phyloP scores from a whole-genome alignment of 192 early-diverging fungal genomes.

The Backusella circina region DNA sequence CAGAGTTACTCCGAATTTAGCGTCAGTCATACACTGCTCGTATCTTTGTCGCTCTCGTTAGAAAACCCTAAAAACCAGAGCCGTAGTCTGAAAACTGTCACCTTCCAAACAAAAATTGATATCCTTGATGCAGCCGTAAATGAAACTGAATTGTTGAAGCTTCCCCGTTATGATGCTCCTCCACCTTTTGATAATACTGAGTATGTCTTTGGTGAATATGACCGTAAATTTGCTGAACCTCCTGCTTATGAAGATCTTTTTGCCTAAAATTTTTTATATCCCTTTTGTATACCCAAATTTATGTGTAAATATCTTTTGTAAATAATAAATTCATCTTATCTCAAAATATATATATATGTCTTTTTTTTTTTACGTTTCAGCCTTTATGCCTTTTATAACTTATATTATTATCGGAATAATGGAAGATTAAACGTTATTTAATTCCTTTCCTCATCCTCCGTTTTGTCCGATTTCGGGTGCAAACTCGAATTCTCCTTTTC shows the following conservation, averaged over 20 bases:
- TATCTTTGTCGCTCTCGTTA: not conserved
- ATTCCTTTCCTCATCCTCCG: not conserved
- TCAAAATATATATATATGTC: not conserved
- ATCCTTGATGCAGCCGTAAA: not conserved
- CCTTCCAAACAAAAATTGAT: conserved; percentile 3
- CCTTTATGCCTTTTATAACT: not conserved
- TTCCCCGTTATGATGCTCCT: conserved; percentile 4
- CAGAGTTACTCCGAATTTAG: not conserved
- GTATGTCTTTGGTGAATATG: conserved; percentile 9
- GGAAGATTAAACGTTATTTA: not conserved
- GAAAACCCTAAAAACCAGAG: not conserved
- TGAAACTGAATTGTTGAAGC: not conserved
- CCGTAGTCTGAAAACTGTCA: not conserved
- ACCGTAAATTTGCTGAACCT: conserved; percentile 5
- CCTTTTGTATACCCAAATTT: not conserved
- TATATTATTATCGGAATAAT: not conserved
- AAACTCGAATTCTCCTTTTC: too few species aligned
- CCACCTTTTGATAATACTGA: conserved; percentile 8
- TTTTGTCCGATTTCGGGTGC: not conserved
- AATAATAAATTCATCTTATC: not conserved
- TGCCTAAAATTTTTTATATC: not conserved
- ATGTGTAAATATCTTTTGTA: not conserved
- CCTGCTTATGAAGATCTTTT: not conserved
- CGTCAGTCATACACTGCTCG: not conserved
- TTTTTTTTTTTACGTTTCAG: not conserved